Conservation (phyloP, 177 flowering plant genomes). For the Telopea speciosissima region DNA sequence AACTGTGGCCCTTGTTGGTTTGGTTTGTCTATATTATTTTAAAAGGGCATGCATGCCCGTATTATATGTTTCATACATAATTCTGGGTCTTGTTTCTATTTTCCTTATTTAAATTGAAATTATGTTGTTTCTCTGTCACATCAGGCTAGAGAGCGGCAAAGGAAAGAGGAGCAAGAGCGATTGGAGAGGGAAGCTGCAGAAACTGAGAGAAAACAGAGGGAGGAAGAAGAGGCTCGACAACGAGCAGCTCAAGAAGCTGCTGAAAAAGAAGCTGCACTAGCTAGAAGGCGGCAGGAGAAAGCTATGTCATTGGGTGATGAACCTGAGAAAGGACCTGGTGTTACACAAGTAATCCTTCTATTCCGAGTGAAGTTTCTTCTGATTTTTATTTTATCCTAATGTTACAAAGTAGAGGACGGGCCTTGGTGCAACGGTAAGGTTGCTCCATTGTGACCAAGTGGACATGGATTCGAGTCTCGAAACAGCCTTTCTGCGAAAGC, state of each 20-base stretch:
- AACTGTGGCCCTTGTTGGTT: constrained; percentile 1
- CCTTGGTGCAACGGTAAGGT: no score
- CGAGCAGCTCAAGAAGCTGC: constrained; percentile 82
- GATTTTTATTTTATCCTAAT: no score
- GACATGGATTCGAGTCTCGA: no score
- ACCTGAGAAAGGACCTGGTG: constrained; percentile 91
- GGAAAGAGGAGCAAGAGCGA: constrained; percentile 84
- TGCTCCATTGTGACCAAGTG: no score
- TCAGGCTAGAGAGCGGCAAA: constrained; percentile 91
- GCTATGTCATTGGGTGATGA: constrained; percentile 74
- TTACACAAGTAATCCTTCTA: constrained; percentile 56
- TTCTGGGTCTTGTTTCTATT: background rate
- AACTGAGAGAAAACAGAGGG: constrained; percentile 82
- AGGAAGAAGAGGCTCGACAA: constrained; percentile 89
- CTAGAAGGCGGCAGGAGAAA: constrained; percentile 76
- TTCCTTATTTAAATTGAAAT: background rate
- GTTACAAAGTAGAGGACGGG: no score
- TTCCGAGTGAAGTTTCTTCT: background rate
- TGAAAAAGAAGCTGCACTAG: constrained; percentile 77
- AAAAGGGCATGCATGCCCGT: background rate
- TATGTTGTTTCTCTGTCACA: background rate
- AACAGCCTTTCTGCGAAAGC: no score
- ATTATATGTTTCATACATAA: no score
- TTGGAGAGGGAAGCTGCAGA: constrained; percentile 90
- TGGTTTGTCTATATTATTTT: background rate